Evolutionary conservation across 2,329 filamentous ascomycete species (phyloP).

Genomic region (Curvularia hawaiiensis): DNA sequence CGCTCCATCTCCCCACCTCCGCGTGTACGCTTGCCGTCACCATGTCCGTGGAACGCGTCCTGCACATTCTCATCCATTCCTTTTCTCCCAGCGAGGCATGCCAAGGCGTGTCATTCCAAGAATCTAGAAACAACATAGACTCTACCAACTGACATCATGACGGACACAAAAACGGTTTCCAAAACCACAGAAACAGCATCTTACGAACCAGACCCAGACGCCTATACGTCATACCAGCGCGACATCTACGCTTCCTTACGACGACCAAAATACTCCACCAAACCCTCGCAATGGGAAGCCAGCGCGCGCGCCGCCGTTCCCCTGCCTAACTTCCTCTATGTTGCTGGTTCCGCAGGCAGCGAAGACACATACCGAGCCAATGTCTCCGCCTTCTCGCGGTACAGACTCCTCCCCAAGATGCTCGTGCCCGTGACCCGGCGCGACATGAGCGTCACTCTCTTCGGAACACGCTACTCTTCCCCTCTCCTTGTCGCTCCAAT

Average conservation of each 20-base stretch:
- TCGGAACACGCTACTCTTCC: constrained; percentile 52
- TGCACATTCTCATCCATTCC: background rate
- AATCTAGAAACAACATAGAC: background rate
- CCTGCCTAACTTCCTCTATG: constrained; percentile 48
- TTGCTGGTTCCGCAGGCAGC: constrained; percentile 46
- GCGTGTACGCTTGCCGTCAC: background rate
- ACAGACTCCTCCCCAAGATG: constrained; percentile 49
- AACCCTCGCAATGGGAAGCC: constrained; percentile 48
- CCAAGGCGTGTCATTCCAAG: background rate
- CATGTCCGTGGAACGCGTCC: background rate
- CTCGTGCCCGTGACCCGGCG: constrained; percentile 45
- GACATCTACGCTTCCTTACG: constrained; percentile 47
- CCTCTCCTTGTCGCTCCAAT: constrained; percentile 70
- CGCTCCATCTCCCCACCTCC: background rate
- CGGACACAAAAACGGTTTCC: background rate
- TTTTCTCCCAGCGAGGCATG: background rate
- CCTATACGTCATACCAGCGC: constrained; percentile 41
- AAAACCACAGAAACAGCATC: constrained; percentile 19
- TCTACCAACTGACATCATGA: background rate
- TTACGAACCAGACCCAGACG: constrained; percentile 45
- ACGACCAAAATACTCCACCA: constrained; percentile 49
- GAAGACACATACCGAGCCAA: constrained; percentile 47
- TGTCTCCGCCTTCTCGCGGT: constrained; percentile 47
- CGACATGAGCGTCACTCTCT: constrained; percentile 27
- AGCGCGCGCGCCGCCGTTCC: constrained; percentile 43